Evolutionary conservation across 2,329 filamentous ascomycete species (phyloP).

Genomic region (Sporothrix phasma): DNA sequence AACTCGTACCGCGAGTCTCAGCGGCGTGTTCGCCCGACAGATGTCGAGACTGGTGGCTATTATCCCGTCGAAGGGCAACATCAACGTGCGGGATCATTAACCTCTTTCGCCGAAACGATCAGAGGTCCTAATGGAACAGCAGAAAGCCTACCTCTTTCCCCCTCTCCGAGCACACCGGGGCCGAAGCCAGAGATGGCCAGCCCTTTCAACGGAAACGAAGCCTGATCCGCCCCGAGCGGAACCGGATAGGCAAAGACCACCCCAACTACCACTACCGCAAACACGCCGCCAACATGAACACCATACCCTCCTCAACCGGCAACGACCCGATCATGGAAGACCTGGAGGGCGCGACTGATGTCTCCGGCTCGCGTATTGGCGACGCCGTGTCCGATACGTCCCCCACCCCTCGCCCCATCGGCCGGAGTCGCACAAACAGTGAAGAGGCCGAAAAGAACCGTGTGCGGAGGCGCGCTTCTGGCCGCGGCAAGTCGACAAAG

Average conservation of each 20-base stretch:
- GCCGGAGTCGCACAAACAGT: slow-evolving; percentile 27
- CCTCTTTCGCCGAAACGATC: slow-evolving; percentile 50
- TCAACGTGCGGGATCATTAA: slow-evolving; percentile 47
- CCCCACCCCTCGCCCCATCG: slow-evolving; percentile 22
- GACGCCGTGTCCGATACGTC: slow-evolving; percentile 28
- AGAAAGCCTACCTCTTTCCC: slow-evolving; percentile 47
- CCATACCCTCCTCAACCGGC: slow-evolving; percentile 82
- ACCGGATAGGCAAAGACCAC: slow-evolving; percentile 74
- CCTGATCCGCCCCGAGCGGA: slow-evolving; percentile 79
- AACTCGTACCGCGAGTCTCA: slow-evolving; percentile 58
- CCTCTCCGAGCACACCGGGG: slow-evolving; percentile 29
- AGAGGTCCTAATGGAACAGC: slow-evolving; percentile 43
- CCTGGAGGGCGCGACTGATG: slow-evolving; percentile 53
- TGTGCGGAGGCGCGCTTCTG: slow-evolving; percentile 29
- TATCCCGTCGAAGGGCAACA: slow-evolving; percentile 35
- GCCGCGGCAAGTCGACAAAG: slow-evolving; percentile 46
- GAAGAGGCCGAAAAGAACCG: slow-evolving; percentile 32
- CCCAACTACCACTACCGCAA: slow-evolving; percentile 94
- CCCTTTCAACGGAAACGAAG: slow-evolving; percentile 65
- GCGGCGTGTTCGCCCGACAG: slow-evolving; percentile 55
- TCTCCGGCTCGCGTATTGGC: slow-evolving; percentile 19
- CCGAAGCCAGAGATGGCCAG: slow-evolving; percentile 24
- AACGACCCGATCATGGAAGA: slow-evolving; percentile 82
- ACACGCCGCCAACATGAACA: slow-evolving; percentile 87
- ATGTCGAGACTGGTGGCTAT: slow-evolving; percentile 58